phyloP scores from a whole-genome alignment of 345 rosid genomes.

The Gynandropsis gynandra region DNA sequence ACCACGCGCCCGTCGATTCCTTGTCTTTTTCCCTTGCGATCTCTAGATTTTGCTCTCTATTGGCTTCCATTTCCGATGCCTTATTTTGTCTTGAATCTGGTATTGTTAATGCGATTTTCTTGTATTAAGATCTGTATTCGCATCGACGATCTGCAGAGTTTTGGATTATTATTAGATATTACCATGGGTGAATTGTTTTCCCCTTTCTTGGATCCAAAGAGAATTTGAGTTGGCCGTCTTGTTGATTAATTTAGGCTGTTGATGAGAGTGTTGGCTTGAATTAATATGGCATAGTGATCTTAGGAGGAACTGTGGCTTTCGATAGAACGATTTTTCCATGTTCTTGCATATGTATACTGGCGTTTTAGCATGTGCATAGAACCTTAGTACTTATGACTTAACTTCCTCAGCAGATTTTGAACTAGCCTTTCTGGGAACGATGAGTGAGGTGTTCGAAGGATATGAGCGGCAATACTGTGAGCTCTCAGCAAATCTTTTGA shows the following conservation, averaged over 20 bases:
- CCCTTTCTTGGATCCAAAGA: background rate
- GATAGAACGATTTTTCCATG: background rate
- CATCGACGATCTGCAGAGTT: background rate
- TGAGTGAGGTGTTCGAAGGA: slow-evolving; percentile 57
- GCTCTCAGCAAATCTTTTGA: slow-evolving; percentile 51
- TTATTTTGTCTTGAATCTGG: background rate
- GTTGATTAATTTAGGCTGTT: background rate
- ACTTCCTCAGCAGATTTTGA: slow-evolving; percentile 15
- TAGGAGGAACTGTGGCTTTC: background rate
- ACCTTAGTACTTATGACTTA: slow-evolving; percentile 2
- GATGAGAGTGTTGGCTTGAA: background rate
- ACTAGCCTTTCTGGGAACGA: slow-evolving; percentile 19
- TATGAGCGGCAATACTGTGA: slow-evolving; percentile 62
- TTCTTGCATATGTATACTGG: background rate
- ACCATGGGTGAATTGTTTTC: background rate
- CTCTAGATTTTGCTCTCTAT: slow-evolving; percentile 7
- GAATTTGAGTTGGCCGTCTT: background rate
- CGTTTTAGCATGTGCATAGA: background rate
- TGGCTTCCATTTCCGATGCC: background rate
- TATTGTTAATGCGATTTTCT: background rate
- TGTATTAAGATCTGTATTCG: slow-evolving; percentile 14
- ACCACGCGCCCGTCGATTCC: background rate
- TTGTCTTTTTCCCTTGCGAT: background rate
- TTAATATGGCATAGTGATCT: background rate
- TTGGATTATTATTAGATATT: background rate